Base-by-base conservation (phyloP, 2,329 filamentous ascomycete genomes). In the Pochonia chlamydosporia region DNA sequence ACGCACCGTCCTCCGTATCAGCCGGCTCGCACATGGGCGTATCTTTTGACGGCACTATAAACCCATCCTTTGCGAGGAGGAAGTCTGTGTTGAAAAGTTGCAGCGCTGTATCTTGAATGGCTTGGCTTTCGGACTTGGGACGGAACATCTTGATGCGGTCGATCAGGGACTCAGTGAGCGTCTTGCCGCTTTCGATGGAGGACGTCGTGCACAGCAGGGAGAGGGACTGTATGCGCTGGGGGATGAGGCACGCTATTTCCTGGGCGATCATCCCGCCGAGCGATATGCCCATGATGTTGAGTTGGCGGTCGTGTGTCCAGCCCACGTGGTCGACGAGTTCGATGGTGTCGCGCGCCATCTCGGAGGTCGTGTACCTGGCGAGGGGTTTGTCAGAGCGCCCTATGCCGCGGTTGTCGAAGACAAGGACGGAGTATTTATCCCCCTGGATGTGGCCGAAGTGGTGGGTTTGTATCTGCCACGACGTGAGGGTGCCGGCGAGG, bases 201-300 rank as follows among this genome's bases (percentile, higher is more conserved):
- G 81, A 76, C 1, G 82, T 78, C 2, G 84, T 87, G 62, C 76
- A 81, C 52, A 83, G 65, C 3, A 88, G 73, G 28, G 69, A 75
- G 16, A 88, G 67, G 14, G 75, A 79, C 21, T 70, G 67, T 45
- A 87, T 62, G 40, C 77, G 70, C 11, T 66, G 52, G 0, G 81
- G 80, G 25, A 71, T 66, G n/a, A 72, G 63, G 54, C 66, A 71
- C 20, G 76, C 81, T 4, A 96, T 60, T 68, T 96, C 90, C 66
- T 95, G 90, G 3, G 87, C 81, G 57, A 96, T 92, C 90, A 96
- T 95, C 59, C 90, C 89, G 53, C 89, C 89, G 78, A 95, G 87
- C 49, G 84, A 89, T 54, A 92, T 82, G 47, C 89, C 90, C 28
- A 87, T 73, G 44, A 95, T 63, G 68, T 96, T 82, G 62, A 71